Conservation (phyloP, 331 rosid genomes). For the Dryas integrifolia region DNA sequence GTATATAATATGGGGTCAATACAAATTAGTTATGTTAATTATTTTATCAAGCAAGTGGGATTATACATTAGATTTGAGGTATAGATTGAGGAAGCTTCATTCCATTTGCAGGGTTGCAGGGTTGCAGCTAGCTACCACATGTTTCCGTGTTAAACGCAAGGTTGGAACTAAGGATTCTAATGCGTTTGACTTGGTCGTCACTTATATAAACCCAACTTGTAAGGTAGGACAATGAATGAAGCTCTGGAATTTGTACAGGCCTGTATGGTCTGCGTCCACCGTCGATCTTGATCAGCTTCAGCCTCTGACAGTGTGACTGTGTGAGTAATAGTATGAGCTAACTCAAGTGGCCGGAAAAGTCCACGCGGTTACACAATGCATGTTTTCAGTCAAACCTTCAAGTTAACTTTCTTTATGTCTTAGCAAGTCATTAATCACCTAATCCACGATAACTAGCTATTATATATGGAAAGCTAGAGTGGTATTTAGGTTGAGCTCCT, state of each 20-base stretch:
- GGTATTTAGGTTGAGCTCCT: too few relatives aligned
- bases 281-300: not conserved
- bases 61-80: not conserved
- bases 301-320: too few relatives aligned
- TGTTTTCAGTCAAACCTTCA: not conserved
- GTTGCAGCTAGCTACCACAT: not conserved
- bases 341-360: not conserved
- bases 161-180: not conserved
- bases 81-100: not conserved
- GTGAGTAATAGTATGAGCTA: too few relatives aligned
- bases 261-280: not conserved
- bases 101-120: not conserved
- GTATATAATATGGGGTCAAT: too few relatives aligned
- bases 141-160: not conserved
- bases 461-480: too few relatives aligned
- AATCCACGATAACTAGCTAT: not conserved
- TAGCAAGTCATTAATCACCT: not conserved
- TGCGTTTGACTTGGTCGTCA: not conserved
- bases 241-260: too few relatives aligned
- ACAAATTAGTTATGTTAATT: too few relatives aligned
- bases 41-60: not conserved
- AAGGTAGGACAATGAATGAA: not conserved
- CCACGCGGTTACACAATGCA: not conserved
- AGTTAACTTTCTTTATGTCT: too few relatives aligned
- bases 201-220: slow-evolving; percentile 9